Evolutionary conservation across 1,284 basidiomycete genomes (phyloP).

Genomic region (Sporisorium exsertum): DNA sequence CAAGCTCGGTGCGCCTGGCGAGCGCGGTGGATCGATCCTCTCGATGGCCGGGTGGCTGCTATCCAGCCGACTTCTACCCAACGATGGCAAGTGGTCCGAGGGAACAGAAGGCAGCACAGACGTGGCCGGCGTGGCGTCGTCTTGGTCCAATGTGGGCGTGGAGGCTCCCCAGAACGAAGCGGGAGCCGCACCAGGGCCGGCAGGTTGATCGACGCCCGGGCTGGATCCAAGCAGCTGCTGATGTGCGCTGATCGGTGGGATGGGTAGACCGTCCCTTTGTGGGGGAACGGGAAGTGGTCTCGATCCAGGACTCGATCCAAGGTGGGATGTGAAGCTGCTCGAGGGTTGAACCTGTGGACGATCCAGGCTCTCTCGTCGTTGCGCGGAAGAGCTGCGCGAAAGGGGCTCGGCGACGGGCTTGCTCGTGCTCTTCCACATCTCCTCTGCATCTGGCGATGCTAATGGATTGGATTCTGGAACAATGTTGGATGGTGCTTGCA

Average conservation of each 20-base stretch:
- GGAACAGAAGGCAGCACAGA: constrained; percentile 36
- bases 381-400: constrained; percentile 29
- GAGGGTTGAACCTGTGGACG: constrained; percentile 20
- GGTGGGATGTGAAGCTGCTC: constrained; percentile 18
- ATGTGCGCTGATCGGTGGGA: constrained; percentile 39
- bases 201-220: constrained; percentile 14
- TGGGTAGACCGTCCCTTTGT: constrained; percentile 38
- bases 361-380: constrained; percentile 10
- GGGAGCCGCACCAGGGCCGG: constrained; percentile 33
- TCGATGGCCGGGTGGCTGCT: constrained; percentile 35
- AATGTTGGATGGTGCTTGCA: neutral
- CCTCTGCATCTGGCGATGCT: constrained; percentile 34
- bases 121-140: neutral
- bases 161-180: constrained; percentile 39
- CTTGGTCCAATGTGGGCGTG: neutral
- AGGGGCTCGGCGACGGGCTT: constrained; percentile 9
- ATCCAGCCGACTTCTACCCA: neutral
- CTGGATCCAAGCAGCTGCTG: constrained; percentile 49
- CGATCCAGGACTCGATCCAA: constrained; percentile 29
- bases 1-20: constrained; percentile 15
- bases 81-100: constrained; percentile 11
- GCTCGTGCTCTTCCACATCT: constrained; percentile 27
- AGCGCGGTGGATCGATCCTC: constrained; percentile 35
- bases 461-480: neutral
- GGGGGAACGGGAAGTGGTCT: constrained; percentile 51